Evolutionary conservation across 441 rosid species (phyloP).

Genomic region (Arabidopsis lyrata): DNA sequence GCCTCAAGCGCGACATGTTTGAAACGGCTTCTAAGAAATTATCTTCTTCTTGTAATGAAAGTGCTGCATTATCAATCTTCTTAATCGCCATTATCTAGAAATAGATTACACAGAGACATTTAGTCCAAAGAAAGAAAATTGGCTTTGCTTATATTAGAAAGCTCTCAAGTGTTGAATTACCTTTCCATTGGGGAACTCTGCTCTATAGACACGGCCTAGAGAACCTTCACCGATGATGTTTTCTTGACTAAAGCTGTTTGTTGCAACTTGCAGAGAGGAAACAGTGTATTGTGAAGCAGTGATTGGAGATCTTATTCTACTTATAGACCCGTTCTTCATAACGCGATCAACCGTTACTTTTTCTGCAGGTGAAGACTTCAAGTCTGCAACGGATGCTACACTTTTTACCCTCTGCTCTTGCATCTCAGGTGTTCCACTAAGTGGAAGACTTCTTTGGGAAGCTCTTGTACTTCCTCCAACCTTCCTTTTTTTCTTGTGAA

Average conservation of each 20-base stretch:
- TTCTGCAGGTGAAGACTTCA: constrained; percentile 79
- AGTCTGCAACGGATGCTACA: constrained; percentile 71
- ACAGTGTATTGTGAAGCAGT: too few species aligned
- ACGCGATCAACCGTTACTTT: constrained; percentile 65
- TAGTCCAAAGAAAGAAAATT: background rate
- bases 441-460: constrained; percentile 62
- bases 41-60: constrained; percentile 93
- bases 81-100: constrained; percentile 80
- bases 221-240: constrained; percentile 68
- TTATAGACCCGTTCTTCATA: constrained; percentile 74
- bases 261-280: too few species aligned
- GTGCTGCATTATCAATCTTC: constrained; percentile 91
- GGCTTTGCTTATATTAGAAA: constrained; percentile 1
- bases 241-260: too few species aligned
- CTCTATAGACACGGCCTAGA: constrained; percentile 93
- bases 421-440: constrained; percentile 54
- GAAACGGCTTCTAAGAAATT: constrained; percentile 89
- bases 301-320: background rate
- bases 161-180: constrained; percentile 45
- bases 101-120: constrained; percentile 26
- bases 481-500: constrained; percentile 60
- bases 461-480: constrained; percentile 53
- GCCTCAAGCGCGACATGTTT: constrained; percentile 90
- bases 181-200: constrained; percentile 87
- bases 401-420: constrained; percentile 74